These are phyloP conservation scores for Wakefieldia striispora DNA, from an alignment of 768 basidiomycete species.

Conservation along the genomic window DNA sequence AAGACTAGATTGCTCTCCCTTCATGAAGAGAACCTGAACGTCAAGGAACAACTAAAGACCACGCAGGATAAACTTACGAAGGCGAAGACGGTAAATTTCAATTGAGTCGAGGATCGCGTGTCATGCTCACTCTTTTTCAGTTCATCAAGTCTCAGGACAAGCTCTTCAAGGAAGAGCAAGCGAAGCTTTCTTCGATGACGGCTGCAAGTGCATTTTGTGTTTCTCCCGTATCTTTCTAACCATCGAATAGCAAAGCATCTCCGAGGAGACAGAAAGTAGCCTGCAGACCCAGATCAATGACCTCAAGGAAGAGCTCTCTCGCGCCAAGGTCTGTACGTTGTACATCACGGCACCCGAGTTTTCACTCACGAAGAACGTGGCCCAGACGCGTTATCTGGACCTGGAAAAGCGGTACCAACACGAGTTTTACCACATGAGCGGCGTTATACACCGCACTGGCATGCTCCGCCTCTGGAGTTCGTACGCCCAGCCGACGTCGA, in stretches of 20 bases:
- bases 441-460: slow-evolving; percentile 68
- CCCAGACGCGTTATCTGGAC: slow-evolving; percentile 51
- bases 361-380: not conserved
- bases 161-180: slow-evolving; percentile 78
- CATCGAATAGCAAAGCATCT: slow-evolving; percentile 40
- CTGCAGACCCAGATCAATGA: slow-evolving; percentile 64
- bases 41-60: slow-evolving; percentile 72
- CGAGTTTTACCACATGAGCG: slow-evolving; percentile 82
- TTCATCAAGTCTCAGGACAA: slow-evolving; percentile 94
- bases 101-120: not conserved
- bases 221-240: slow-evolving; percentile 8
- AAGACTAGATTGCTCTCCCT: slow-evolving; percentile 69
- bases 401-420: slow-evolving; percentile 59
- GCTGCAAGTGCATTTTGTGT: slow-evolving; percentile 38
- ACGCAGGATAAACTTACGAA: slow-evolving; percentile 75
- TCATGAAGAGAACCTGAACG: slow-evolving; percentile 71
- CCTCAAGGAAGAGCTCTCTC: slow-evolving; percentile 60
- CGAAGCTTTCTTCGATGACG: slow-evolving; percentile 46
- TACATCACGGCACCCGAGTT: not conserved
- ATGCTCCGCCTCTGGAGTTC: slow-evolving; percentile 63
- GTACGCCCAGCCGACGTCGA: slow-evolving; percentile 47
- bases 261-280: slow-evolving; percentile 70
- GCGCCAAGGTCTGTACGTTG: slow-evolving; percentile 46
- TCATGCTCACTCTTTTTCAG: slow-evolving; percentile 37
- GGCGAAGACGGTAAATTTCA: slow-evolving; percentile 58